Evolutionary conservation across 805 yeast genomes (phyloP).

Genomic region (Ogataea ramenticola): DNA sequence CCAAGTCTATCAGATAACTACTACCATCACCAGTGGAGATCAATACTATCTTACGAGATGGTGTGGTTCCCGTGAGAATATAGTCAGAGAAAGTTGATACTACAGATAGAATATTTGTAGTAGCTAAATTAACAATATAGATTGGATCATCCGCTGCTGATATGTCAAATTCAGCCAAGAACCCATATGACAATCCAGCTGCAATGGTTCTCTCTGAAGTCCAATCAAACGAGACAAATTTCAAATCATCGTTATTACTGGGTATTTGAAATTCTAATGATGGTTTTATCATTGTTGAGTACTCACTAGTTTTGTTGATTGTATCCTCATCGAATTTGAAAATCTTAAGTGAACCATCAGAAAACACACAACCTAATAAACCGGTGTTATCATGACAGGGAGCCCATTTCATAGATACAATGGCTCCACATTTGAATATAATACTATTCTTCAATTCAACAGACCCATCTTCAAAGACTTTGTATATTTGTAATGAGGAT

Average conservation of each 20-base stretch:
- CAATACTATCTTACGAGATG: constrained; percentile 2
- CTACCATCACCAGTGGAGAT: constrained; percentile 13
- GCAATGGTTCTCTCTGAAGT: constrained; percentile 16
- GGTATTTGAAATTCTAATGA: background rate
- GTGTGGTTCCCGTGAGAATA: constrained; percentile 3
- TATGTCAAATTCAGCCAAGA: constrained; percentile 20
- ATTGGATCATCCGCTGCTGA: constrained; percentile 10
- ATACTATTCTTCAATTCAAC: constrained; percentile 9
- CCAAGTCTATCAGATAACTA: constrained; percentile 14
- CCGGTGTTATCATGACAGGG: constrained; percentile 6
- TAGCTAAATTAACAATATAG: constrained; percentile 16
- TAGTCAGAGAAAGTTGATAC: constrained; percentile 15
- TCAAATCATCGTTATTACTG: constrained; percentile 4
- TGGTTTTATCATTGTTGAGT: background rate
- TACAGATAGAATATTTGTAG: constrained; percentile 16
- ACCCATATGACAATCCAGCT: constrained; percentile 22
- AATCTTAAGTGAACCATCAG: constrained; percentile 20
- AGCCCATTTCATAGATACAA: constrained; percentile 21
- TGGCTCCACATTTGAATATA: constrained; percentile 15
- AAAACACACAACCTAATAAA: constrained; percentile 18
- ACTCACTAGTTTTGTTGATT: constrained; percentile 1
- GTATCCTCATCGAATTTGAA: constrained; percentile 13
- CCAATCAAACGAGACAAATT: constrained; percentile 21
- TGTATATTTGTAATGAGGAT: constrained; percentile 17
- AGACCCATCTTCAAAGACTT: constrained; percentile 7